Evolutionary conservation across 2,329 filamentous ascomycete genomes (phyloP), one percentile per base, ranked within the genome.

Genomic region (Domatiomyces catenatus): DNA sequence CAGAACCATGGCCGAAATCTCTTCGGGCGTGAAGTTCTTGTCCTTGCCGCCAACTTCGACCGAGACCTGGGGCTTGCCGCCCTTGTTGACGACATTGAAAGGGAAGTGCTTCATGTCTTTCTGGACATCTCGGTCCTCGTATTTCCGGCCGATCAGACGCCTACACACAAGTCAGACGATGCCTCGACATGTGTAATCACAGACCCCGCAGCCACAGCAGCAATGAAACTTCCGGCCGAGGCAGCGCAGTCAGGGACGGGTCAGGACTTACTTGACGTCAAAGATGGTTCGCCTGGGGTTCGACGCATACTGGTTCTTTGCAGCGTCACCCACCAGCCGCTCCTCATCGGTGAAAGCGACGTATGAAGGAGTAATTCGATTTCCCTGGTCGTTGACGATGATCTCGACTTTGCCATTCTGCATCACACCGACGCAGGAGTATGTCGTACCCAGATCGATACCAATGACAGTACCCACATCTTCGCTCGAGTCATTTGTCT

Each of bases 331-430:
- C 61, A 98, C 88, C 60, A 98, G 77, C 67, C 92, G 83, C 73
- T 96, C 92, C 58, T 95, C 88, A 63, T 96, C 89, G 70, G 88
- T 96, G 71, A 94, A 94, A 64, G 87, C 88, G 67, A 94, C 88
- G 71, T 92, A 94, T 58, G 87, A 94, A 50, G 88, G 88, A 62
- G 88, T 94, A 62, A 94, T 94, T 75, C 87, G 85, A 80, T 94
- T 88, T 76, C 87, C 87, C 76, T 94, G 88, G 72, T 94, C 87
- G 76, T 94, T 94, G 72, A 86, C 86, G 62, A 94, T 77, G 73
- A 94, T 94, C 66, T 94, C 87, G 61, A 94, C 87, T 72, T 90
- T 92, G 69, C 88, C 88, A 68, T 87, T 85, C 68, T 89, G 84
- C 87, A 94, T 94, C 68, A 94, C 86, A 83, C 86, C 88, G 63